Evolutionary conservation across 495 filamentous ascomycete genomes (phyloP).

Genomic region (Tuber microsphaerosporum): DNA sequence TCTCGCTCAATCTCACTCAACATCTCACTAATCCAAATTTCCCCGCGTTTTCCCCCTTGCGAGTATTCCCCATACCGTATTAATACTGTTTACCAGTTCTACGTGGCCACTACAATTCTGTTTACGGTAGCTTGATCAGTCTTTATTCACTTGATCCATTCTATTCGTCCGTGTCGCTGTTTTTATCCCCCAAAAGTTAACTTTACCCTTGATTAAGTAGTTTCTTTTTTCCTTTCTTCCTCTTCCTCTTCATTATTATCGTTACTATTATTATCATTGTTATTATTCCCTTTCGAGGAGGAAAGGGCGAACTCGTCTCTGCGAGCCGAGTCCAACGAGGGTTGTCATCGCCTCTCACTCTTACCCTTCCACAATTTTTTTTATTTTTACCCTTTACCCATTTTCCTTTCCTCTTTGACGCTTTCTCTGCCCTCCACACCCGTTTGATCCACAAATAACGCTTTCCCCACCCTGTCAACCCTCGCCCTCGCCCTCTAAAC

Average conservation of each 20-base stretch:
- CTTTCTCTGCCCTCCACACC: not conserved
- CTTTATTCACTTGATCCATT: not conserved
- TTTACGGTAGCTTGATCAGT: not conserved
- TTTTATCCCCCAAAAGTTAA: not conserved
- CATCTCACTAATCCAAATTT: slow-evolving; percentile 1
- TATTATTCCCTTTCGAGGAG: not conserved
- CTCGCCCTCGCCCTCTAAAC: slow-evolving; percentile 14
- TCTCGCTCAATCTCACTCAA: slow-evolving; percentile 5
- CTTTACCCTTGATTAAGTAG: not conserved
- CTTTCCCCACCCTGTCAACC: not conserved
- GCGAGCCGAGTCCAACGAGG: slow-evolving; percentile 1
- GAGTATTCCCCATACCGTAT: not conserved
- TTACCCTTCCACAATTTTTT: not conserved
- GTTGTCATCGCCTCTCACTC: slow-evolving; percentile 4
- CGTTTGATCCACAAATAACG: not conserved
- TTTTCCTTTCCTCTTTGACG: not conserved
- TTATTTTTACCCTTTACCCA: not conserved
- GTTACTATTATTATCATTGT: not conserved
- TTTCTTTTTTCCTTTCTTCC: not conserved
- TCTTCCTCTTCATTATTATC: not conserved
- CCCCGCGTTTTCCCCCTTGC: not conserved
- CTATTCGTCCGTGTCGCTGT: not conserved
- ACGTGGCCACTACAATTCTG: not conserved
- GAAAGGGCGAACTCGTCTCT: not conserved
- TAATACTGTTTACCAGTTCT: not conserved